A percentile compares a stretch with the other conserved stretches of the same genome.
phyloP scores from a whole-genome alignment of 2,329 filamentous ascomycete genomes.

The Westerdykella ornata region DNA sequence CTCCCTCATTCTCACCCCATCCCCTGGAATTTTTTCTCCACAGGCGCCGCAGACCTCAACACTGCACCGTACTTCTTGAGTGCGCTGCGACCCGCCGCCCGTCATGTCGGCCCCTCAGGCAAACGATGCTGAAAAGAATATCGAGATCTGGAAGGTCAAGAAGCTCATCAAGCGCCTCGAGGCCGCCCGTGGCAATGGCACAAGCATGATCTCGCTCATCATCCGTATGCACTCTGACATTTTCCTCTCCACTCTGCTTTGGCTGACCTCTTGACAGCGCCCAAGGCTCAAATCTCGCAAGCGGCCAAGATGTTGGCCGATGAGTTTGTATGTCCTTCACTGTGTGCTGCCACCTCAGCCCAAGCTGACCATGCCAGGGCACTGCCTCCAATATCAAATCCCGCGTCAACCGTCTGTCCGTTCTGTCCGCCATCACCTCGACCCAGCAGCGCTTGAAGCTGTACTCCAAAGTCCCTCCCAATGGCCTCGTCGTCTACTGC shows the following conservation, averaged over 20 bases:
- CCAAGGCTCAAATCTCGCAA: constrained; percentile 95
- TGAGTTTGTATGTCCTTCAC: constrained; percentile 80
- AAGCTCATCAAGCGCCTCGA: constrained; percentile 99
- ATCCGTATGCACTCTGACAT: constrained; percentile 66
- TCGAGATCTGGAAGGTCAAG: constrained; percentile 95
- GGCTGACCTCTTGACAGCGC: constrained; percentile 54
- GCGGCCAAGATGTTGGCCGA: constrained; percentile 99
- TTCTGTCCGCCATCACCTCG: constrained; percentile 95
- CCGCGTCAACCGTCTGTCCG: constrained; percentile 95
- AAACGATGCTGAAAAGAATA: constrained; percentile 97
- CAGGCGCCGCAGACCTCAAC: constrained; percentile 5
- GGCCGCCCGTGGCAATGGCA: constrained; percentile 94
- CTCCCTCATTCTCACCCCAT: constrained; percentile 6
- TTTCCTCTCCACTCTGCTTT: background rate
- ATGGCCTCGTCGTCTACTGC: constrained; percentile 96
- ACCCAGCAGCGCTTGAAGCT: constrained; percentile 98
- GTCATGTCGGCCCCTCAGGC: constrained; percentile 49
- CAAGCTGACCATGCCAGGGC: constrained; percentile 51
- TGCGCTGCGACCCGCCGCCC: constrained; percentile 12
- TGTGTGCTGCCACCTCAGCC: background rate
- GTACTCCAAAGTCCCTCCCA: constrained; percentile 97
- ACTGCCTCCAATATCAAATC: constrained; percentile 99
- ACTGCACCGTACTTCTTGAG: constrained; percentile 5
- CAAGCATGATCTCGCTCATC: constrained; percentile 98
- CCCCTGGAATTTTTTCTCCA: background rate